Evolutionary conservation across 768 basidiomycete genomes (phyloP).

Genomic region (Russula vinacea): DNA sequence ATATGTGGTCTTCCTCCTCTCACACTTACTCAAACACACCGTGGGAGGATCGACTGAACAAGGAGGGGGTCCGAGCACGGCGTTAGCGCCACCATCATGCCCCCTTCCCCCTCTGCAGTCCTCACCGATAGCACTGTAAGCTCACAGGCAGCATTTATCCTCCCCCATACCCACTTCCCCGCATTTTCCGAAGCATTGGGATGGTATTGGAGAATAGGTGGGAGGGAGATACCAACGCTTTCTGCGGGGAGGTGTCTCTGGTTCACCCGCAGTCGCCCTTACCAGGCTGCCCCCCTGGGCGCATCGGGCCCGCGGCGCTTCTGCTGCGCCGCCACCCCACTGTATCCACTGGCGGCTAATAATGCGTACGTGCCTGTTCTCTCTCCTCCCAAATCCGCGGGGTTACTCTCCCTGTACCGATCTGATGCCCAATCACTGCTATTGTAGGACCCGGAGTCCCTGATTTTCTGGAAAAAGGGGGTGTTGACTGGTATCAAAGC

Average conservation of each 20-base stretch:
- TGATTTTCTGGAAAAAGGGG: conserved; percentile 43
- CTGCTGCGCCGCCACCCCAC: conserved; percentile 47
- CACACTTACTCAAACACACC: conserved; percentile 58
- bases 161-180: neutral
- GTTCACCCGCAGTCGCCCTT: conserved; percentile 39
- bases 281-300: neutral
- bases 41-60: conserved; percentile 61
- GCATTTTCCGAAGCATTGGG: conserved; percentile 53
- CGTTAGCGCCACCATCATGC: conserved; percentile 54
- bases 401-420: neutral
- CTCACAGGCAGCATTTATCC: neutral
- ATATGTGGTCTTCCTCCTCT: conserved; percentile 47
- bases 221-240: conserved; percentile 57
- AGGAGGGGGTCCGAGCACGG: conserved; percentile 57
- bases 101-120: conserved; percentile 55
- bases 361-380: conserved; percentile 37
- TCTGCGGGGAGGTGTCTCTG: conserved; percentile 52
- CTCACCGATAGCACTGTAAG: conserved; percentile 54
- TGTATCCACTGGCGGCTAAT: conserved; percentile 59
- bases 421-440: neutral
- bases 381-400: neutral
- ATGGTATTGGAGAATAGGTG: conserved; percentile 48
- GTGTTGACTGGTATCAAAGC: conserved; percentile 57
- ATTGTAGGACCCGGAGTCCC: conserved; percentile 52
- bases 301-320: conserved; percentile 65